Conservation (phyloP, 495 filamentous ascomycete species). For the Xanthoparmelia taractica region DNA sequence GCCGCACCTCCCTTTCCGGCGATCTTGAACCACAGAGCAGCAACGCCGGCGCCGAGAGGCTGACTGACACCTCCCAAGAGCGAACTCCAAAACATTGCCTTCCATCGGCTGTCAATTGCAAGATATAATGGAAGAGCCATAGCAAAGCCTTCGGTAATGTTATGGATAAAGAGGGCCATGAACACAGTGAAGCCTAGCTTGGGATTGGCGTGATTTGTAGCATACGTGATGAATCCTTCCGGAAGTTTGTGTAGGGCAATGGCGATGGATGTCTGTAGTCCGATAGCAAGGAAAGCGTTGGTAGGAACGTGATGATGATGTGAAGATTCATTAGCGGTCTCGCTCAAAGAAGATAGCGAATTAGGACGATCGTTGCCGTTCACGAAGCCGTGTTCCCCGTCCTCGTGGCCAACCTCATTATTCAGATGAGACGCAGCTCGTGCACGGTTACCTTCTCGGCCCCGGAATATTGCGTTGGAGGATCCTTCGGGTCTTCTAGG, state of each 20-base stretch:
- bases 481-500: conserved; percentile 14
- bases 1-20: conserved; percentile 34
- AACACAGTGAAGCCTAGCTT: conserved; percentile 83
- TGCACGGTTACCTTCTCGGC: conserved; percentile 13
- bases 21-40: conserved; percentile 69
- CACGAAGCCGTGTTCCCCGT: background rate
- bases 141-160: conserved; percentile 93
- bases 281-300: conserved; percentile 88
- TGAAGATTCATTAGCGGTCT: conserved; percentile 28
- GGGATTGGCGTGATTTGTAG: conserved; percentile 92
- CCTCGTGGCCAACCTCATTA: background rate
- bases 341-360: conserved; percentile 17
- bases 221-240: conserved; percentile 97
- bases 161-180: conserved; percentile 92
- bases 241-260: conserved; percentile 96
- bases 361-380: background rate
- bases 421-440: conserved; percentile 10
- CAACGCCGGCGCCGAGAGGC: conserved; percentile 75
- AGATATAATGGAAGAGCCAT: conserved; percentile 89
- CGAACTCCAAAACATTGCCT: conserved; percentile 77
- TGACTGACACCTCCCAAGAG: conserved; percentile 81
- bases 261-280: conserved; percentile 85
- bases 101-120: conserved; percentile 63
- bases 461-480: conserved; percentile 16
- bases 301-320: conserved; percentile 92